Base-by-base conservation (phyloP, 495 filamentous ascomycete species). In the Staphylotrichum tortipilum region DNA sequence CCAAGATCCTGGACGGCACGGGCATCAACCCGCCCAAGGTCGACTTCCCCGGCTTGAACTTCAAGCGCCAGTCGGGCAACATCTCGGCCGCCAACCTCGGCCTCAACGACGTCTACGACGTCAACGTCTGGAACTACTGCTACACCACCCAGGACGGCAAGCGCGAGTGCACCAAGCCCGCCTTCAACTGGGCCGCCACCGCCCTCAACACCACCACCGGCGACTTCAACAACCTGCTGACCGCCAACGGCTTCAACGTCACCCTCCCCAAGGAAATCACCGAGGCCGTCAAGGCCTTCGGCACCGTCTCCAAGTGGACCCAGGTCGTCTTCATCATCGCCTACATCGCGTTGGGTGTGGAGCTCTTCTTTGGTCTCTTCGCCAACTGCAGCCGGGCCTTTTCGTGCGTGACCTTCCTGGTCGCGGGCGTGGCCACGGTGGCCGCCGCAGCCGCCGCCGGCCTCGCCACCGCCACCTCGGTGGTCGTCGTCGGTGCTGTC, bases 41-140 rank as follows among this genome's bases (percentile, higher is more conserved):
- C 23, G 22, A 57, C 35, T 23, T 54, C 41, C 41, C 55, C 37
- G 26, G 31, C 5, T n/a, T n/a, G n/a, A 61, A 55, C 28, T 23
- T 18, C 42, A 33, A 55, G 33, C 36, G 38, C 52, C 18, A 53
- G 41, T 11, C 47, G 48, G 39, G 29, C 38, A 76, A 73, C 59
- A 64, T 80, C 52, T 73, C 71, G 10, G 74, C 78, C 21, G 48
- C 62, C 2, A 71, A 82, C 9, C 71, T 82, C 22, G 72, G 76
- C 21, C 72, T 97, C 36, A 75, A 72, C 45, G 82, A 94, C 65
- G 78, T 82, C 60, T 97, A 97, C 77, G 76, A 80, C 44, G 75
- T 95, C 62, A 78, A 78, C 53, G 74, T 98, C 23, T 94, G 85
- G 85, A 84, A 85, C 62, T 96, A 89, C 78, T 97, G 92, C 74